A percentile compares a stretch with the other conserved stretches of the same genome.
Evolutionary conservation across 164 flowering plant species (phyloP).

Genomic region (Euptelea pleiosperma): DNA sequence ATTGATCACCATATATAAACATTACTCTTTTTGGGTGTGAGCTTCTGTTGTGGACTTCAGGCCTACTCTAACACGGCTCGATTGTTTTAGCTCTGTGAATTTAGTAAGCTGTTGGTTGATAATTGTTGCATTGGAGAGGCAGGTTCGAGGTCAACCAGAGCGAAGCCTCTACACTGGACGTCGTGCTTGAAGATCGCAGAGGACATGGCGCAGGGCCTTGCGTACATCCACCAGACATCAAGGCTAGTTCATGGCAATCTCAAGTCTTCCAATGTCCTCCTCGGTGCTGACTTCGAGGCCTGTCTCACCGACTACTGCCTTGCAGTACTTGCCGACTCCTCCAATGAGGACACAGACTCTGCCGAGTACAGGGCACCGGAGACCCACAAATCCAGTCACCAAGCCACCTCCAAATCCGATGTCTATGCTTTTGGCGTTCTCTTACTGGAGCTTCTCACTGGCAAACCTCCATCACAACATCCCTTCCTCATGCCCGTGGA

Average conservation of each 20-base stretch:
- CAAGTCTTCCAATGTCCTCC: conserved; percentile 88
- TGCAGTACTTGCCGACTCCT: conserved; percentile 27
- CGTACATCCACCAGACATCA: conserved; percentile 90
- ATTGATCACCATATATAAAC: too few species aligned
- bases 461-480: conserved; percentile 64
- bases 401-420: conserved; percentile 61
- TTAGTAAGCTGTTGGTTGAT: neutral
- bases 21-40: too few species aligned
- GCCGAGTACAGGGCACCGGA: conserved; percentile 69
- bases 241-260: conserved; percentile 87
- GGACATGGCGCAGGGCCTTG: conserved; percentile 94
- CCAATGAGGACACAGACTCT: conserved; percentile 26
- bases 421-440: conserved; percentile 77
- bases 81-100: too few species aligned
- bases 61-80: too few species aligned
- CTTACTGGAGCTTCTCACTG: conserved; percentile 73
- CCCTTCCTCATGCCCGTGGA: conserved; percentile 42
- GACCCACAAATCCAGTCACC: conserved; percentile 30
- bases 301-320: conserved; percentile 87
- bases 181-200: conserved; percentile 96
- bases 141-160: conserved; percentile 81
- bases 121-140: neutral
- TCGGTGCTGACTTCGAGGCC: conserved; percentile 92
- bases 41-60: too few species aligned
- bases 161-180: conserved; percentile 98